Percentiles rank a stretch among this genome's conserved stretches.
phyloP scores from a whole-genome alignment of 805 yeast species.

The Candida saitoana region DNA sequence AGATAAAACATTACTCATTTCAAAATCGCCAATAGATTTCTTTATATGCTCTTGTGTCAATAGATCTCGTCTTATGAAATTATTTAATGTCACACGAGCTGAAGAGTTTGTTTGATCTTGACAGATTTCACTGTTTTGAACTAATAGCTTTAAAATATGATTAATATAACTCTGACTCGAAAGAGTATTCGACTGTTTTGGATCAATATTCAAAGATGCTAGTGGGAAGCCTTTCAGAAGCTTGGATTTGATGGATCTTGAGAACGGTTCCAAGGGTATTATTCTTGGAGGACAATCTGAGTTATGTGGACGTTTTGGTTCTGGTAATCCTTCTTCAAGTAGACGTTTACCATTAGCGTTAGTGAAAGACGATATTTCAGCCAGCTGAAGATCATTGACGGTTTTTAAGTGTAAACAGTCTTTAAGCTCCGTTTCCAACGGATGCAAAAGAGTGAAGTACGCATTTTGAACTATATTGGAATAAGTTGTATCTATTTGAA shows the following conservation, averaged over 20 bases:
- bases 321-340: not conserved
- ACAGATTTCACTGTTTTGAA: conserved; percentile 1
- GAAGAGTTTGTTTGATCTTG: not conserved
- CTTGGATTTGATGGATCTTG: conserved; percentile 44
- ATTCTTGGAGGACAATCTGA: conserved; percentile 34
- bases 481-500: conserved; percentile 71
- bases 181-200: conserved; percentile 23
- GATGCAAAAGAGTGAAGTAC: conserved; percentile 42
- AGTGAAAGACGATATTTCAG: conserved; percentile 11
- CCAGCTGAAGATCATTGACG: conserved; percentile 1
- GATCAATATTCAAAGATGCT: conserved; percentile 47
- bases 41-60: not conserved
- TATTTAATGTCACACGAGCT: not conserved
- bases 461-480: conserved; percentile 63
- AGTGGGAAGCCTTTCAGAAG: conserved; percentile 49
- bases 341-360: conserved; percentile 8
- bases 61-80: not conserved
- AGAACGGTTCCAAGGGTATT: conserved; percentile 43
- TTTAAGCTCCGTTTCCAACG: conserved; percentile 20
- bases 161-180: conserved; percentile 5
- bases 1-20: not conserved
- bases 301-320: not conserved
- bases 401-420: not conserved
- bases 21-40: not conserved
- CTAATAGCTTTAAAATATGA: conserved; percentile 1